Evolutionary conservation across 2,329 filamentous ascomycete genomes (phyloP), one percentile per base, ranked within the genome.

Genomic region (Myriangium duriaei): DNA sequence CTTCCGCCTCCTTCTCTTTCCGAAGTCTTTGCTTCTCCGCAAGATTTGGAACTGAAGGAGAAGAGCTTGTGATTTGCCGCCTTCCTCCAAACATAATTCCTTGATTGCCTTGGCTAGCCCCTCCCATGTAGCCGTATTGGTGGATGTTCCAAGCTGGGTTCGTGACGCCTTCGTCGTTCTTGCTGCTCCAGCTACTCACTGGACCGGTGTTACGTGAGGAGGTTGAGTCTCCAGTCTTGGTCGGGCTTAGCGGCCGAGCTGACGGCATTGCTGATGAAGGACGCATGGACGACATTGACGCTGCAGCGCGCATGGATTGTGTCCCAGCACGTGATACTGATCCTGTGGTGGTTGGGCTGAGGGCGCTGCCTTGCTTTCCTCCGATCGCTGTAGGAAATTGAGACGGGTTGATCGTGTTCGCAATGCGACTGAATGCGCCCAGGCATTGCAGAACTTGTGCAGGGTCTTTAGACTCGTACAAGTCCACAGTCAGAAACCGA

Each of bases 101-200:
- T 44, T 95, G 76, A 51, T 93, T 96, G 3, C 85, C 88, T 58
- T 98, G 91, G 52, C 84, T 95, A 16, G 91, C 91, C 34, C 91
- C 91, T 41, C 91, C 91, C 81, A 96, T 91, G 60, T 95, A 98
- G 5, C 91, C 87, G 55, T 98, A 98, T 56, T 98, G 91, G 41
- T 87, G 81, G 49, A 96, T 96, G 56, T 96, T 98, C 91, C 91
- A 98, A 1, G 91, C 91, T 0, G 91, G 91, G 16, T 79, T 71
- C 2, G 87, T 95, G 31, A 70, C 71, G 11, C 74, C 74, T 58
- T 95, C 82, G 49, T 95, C 84, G 39, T 74, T 72, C 58, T 73
- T 83, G 57, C 76, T 92, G 59, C 83, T 93, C 91, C 91, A 96
- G 60, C 77, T 92, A 55, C 82, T 94, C 44, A 88, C 74, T n/a